A percentile compares a stretch with the other conserved stretches of the same genome.
These are phyloP conservation scores for Zasmidium cellare DNA, from an alignment of 2,329 filamentous ascomycete species.

Conservation along the genomic window DNA sequence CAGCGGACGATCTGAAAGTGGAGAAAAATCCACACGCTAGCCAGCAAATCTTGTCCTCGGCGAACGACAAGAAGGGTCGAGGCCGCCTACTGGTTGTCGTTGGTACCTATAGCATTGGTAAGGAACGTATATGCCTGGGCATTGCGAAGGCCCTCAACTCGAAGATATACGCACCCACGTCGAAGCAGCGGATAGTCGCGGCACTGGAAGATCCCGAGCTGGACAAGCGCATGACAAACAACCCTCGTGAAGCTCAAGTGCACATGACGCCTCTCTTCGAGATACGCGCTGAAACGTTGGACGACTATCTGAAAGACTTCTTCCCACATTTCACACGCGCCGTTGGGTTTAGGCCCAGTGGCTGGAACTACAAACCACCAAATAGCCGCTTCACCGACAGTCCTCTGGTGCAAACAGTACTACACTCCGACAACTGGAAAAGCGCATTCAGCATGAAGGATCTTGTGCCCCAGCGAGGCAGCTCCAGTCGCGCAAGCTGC, in stretches of 20 bases:
- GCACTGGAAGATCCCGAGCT: slow-evolving; percentile 87
- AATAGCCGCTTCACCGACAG: slow-evolving; percentile 62
- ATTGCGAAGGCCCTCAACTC: slow-evolving; percentile 82
- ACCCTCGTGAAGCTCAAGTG: slow-evolving; percentile 85
- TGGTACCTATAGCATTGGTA: slow-evolving; percentile 96
- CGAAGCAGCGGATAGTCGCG: slow-evolving; percentile 80
- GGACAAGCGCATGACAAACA: slow-evolving; percentile 69
- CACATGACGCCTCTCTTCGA: slow-evolving; percentile 98
- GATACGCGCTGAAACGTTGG: slow-evolving; percentile 84
- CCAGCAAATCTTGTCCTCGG: slow-evolving; percentile 31
- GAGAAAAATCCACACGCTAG: slow-evolving; percentile 31
- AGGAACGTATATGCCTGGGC: slow-evolving; percentile 91
- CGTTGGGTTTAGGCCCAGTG: slow-evolving; percentile 87
- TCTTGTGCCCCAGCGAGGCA: slow-evolving; percentile 78
- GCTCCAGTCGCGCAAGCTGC: slow-evolving; percentile 77
- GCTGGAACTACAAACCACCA: slow-evolving; percentile 87
- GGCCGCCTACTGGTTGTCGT: slow-evolving; percentile 86
- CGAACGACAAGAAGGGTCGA: slow-evolving; percentile 40
- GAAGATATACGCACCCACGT: slow-evolving; percentile 84
- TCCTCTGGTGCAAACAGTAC: slow-evolving; percentile 63
- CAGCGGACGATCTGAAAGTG: slow-evolving; percentile 36
- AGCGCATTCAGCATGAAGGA: slow-evolving; percentile 70
- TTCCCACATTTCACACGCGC: slow-evolving; percentile 81
- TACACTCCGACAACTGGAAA: slow-evolving; percentile 72
- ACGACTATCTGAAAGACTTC: slow-evolving; percentile 81